Evolutionary conservation across 352 stramenopile genomes (phyloP).

Genomic region (Phytophthora constricta): DNA sequence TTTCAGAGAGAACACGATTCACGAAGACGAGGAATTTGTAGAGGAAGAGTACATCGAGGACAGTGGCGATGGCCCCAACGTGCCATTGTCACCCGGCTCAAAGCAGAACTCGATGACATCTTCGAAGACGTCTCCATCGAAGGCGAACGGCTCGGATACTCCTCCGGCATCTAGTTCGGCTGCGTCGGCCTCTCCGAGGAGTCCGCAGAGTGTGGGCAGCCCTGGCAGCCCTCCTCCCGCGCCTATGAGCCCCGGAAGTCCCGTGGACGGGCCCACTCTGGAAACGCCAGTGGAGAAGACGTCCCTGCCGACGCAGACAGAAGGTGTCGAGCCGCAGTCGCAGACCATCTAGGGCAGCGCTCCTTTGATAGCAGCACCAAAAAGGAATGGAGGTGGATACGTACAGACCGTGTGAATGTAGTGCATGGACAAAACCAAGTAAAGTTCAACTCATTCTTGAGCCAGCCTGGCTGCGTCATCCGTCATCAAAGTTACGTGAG

Average conservation of each 20-base stretch:
- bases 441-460: neutral
- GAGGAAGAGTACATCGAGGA: conserved; percentile 49
- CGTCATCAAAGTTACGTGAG: too few species aligned
- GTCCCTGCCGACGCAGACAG: neutral
- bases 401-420: conserved; percentile 24
- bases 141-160: conserved; percentile 43
- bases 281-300: conserved; percentile 27
- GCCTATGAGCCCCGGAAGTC: conserved; percentile 38
- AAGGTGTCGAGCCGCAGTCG: conserved; percentile 32
- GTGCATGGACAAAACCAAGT: neutral
- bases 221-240: conserved; percentile 37
- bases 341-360: conserved; percentile 45
- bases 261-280: conserved; percentile 14
- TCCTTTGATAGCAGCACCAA: conserved; percentile 23
- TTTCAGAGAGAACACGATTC: conserved; percentile 61
- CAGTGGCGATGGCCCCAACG: conserved; percentile 35
- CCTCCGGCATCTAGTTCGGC: conserved; percentile 45
- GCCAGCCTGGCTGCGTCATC: too few species aligned
- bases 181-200: conserved; percentile 44
- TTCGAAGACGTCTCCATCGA: conserved; percentile 37
- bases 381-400: conserved; percentile 20
- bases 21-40: conserved; percentile 66
- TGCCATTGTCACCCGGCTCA: conserved; percentile 46
- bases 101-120: conserved; percentile 49
- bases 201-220: conserved; percentile 46